Conservation (phyloP, 2,329 filamentous ascomycete species). For the Ophiostoma perfectum region DNA sequence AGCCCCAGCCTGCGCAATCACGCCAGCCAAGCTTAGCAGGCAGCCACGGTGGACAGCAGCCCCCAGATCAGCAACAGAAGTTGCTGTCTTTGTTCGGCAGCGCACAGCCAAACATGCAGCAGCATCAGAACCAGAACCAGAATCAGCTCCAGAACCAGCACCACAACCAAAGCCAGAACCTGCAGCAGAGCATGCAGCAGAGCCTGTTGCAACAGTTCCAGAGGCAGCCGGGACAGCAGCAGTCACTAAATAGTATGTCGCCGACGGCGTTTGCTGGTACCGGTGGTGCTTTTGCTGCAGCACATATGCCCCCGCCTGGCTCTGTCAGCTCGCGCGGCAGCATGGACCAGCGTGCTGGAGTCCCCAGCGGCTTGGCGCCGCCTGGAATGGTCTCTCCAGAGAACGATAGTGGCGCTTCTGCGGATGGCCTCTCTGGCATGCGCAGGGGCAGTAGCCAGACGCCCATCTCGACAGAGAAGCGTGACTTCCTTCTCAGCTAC, state of each 20-base stretch:
- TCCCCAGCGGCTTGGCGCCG: background rate
- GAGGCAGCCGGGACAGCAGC: conserved; percentile 24
- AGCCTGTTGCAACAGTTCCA: conserved; percentile 16
- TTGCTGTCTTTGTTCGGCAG: conserved; percentile 59
- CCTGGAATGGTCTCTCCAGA: background rate
- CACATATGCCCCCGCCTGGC: background rate
- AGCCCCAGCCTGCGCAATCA: background rate
- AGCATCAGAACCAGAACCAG: background rate
- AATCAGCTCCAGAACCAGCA: background rate
- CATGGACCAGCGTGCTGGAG: background rate
- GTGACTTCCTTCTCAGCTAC: conserved; percentile 71
- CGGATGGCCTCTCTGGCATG: conserved; percentile 28
- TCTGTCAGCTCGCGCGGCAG: conserved; percentile 22
- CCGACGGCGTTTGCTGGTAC: background rate
- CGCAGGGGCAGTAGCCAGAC: conserved; percentile 47
- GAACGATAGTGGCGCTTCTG: conserved; percentile 18
- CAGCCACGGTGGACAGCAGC: background rate
- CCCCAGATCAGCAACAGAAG: conserved; percentile 32
- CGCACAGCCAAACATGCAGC: background rate
- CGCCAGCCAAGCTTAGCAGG: background rate
- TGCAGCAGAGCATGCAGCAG: conserved; percentile 3
- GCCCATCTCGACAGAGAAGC: conserved; percentile 63
- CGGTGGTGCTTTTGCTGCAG: background rate
- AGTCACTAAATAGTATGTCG: conserved; percentile 4
- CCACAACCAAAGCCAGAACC: background rate